Evolutionary conservation across 2,329 filamentous ascomycete species (phyloP).

Genomic region (Paecilomyces sp.): DNA sequence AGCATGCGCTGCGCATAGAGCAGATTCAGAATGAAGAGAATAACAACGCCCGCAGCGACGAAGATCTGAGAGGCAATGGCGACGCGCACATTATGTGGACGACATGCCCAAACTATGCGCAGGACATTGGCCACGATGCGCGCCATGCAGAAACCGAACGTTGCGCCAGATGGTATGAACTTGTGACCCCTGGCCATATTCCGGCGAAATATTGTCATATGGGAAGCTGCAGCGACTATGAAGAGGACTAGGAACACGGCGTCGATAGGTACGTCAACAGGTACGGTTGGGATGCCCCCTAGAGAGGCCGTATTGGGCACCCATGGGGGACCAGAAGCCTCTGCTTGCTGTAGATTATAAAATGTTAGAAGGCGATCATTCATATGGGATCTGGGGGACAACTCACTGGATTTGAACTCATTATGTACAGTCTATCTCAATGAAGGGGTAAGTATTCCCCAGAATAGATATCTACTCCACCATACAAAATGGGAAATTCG

Average conservation of each 20-base stretch:
- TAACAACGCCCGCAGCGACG: constrained; percentile 63
- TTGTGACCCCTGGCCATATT: constrained; percentile 40
- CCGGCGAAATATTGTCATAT: constrained; percentile 39
- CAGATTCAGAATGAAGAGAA: constrained; percentile 73
- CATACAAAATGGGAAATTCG: neutral
- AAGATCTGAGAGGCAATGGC: constrained; percentile 60
- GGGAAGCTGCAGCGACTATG: constrained; percentile 31
- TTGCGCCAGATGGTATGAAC: constrained; percentile 40
- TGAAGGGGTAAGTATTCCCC: neutral
- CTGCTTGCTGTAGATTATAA: neutral
- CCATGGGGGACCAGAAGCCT: constrained; percentile 19
- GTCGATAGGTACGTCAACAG: constrained; percentile 58
- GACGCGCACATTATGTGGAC: constrained; percentile 37
- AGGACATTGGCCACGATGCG: constrained; percentile 41
- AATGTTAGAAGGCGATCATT: neutral
- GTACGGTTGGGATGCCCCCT: constrained; percentile 46
- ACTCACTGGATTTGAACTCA: neutral
- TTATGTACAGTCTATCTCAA: neutral
- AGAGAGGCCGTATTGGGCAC: constrained; percentile 20
- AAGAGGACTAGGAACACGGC: constrained; percentile 53
- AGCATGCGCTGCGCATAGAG: constrained; percentile 70
- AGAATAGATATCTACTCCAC: neutral
- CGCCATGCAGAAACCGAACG: constrained; percentile 46
- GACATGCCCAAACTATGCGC: constrained; percentile 50
- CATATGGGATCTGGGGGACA: neutral